Evolutionary conservation across 2,329 filamentous ascomycete species (phyloP).

Genomic region (Fusarium drepaniforme): DNA sequence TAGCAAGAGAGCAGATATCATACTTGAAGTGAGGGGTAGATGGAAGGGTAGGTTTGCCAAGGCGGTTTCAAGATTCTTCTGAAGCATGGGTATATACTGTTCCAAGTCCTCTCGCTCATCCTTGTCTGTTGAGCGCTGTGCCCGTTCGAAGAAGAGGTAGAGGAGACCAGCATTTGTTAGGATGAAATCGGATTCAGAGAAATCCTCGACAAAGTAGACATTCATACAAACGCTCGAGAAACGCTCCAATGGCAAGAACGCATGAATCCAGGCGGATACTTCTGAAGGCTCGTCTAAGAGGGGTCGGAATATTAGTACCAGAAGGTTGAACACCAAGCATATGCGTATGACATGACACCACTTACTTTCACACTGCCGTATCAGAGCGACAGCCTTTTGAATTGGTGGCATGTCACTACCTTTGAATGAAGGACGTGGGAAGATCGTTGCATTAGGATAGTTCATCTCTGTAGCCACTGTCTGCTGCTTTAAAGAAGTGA

Average conservation of each 20-base stretch:
- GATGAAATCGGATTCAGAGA: constrained; percentile 49
- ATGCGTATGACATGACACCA: neutral
- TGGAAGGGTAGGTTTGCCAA: constrained; percentile 48
- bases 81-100: constrained; percentile 40
- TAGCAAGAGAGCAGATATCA: constrained; percentile 41
- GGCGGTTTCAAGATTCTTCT: constrained; percentile 48
- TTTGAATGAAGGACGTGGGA: constrained; percentile 35
- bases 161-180: constrained; percentile 49
- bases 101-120: constrained; percentile 42
- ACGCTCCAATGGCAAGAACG: constrained; percentile 44
- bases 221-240: constrained; percentile 50
- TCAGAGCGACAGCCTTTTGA: constrained; percentile 37
- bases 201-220: constrained; percentile 49
- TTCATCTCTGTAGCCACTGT: constrained; percentile 40
- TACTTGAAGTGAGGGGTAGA: constrained; percentile 46
- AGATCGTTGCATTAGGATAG: constrained; percentile 37
- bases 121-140: constrained; percentile 11
- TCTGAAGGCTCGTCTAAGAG: constrained; percentile 38
- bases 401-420: constrained; percentile 39
- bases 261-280: constrained; percentile 44
- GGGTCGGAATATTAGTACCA: constrained; percentile 2
- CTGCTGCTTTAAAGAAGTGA: constrained; percentile 41
- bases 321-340: neutral
- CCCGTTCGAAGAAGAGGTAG: constrained; percentile 45
- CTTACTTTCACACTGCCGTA: constrained; percentile 38